These are phyloP conservation scores for Myotisia sp. DNA, from an alignment of 2,329 filamentous ascomycete species.

Conservation along the genomic window DNA sequence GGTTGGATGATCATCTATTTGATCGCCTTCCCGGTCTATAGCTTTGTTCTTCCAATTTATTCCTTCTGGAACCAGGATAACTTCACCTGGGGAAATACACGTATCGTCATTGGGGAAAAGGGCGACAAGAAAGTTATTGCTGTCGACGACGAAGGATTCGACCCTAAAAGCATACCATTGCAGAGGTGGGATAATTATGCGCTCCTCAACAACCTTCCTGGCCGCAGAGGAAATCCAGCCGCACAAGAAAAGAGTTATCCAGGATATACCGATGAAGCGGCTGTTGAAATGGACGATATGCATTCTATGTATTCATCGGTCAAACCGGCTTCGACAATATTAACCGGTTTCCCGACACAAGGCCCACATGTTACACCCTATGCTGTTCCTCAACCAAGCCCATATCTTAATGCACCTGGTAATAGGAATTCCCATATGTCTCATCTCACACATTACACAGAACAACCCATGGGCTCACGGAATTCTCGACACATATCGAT, in stretches of 20 bases:
- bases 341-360: slow-evolving; percentile 65
- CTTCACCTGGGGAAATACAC: slow-evolving; percentile 97
- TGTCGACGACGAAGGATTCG: slow-evolving; percentile 68
- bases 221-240: slow-evolving; percentile 56
- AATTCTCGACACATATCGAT: slow-evolving; percentile 46
- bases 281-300: slow-evolving; percentile 91
- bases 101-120: slow-evolving; percentile 90
- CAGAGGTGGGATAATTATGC: slow-evolving; percentile 98
- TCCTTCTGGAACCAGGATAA: slow-evolving; percentile 99
- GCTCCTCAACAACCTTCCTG: slow-evolving; percentile 68
- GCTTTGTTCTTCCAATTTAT: slow-evolving; percentile 79
- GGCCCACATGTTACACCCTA: slow-evolving; percentile 43
- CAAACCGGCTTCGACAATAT: slow-evolving; percentile 68
- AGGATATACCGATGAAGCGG: slow-evolving; percentile 58
- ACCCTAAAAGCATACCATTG: slow-evolving; percentile 81
- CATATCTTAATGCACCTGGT: slow-evolving; percentile 42
- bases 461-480: slow-evolving; percentile 36
- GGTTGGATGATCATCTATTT: slow-evolving; percentile 99
- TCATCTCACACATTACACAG: slow-evolving; percentile 46
- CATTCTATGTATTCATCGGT: slow-evolving; percentile 90
- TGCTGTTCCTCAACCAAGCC: slow-evolving; percentile 69
- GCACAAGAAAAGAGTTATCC: slow-evolving; percentile 52
- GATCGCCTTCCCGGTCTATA: slow-evolving; percentile 87
- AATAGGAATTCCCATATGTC: slow-evolving; percentile 61
- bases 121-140: slow-evolving; percentile 83